Percentiles rank a stretch among this genome's conserved stretches.
Conservation (phyloP, 192 early-diverging fungal genomes). For the Chytriomyces confervae region DNA sequence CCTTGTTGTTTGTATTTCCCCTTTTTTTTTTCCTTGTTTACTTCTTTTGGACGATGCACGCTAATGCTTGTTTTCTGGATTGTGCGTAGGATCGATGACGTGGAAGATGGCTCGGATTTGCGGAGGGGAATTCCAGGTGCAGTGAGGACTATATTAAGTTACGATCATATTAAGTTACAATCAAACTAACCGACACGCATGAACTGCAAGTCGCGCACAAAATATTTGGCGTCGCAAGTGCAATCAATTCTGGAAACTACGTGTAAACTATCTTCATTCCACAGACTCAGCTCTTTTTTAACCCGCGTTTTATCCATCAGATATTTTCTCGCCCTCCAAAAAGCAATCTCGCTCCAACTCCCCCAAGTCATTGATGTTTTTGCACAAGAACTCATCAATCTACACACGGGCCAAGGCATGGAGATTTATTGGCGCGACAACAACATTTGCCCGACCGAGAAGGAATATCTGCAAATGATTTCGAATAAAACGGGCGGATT, state of each 20-base stretch:
- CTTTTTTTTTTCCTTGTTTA: neutral
- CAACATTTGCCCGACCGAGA: constrained; percentile 87
- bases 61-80: too few species aligned
- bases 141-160: too few species aligned
- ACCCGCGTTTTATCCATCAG: constrained; percentile 27
- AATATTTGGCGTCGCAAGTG: constrained; percentile 90
- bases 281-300: neutral
- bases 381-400: constrained; percentile 87
- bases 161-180: too few species aligned
- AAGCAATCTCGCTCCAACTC: constrained; percentile 70
- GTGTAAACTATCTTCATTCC: constrained; percentile 58
- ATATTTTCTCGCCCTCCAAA: constrained; percentile 86
- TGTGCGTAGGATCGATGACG: constrained; percentile 84
- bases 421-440: constrained; percentile 96
- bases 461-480: constrained; percentile 95
- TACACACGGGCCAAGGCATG: constrained; percentile 98
- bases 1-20: constrained; percentile 72
- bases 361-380: constrained; percentile 80
- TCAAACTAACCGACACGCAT: too few species aligned
- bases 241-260: constrained; percentile 97
- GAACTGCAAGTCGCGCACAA: constrained; percentile 88
- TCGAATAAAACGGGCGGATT: constrained; percentile 98
- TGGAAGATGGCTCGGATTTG: constrained; percentile 90
- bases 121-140: constrained; percentile 81
- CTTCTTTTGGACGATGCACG: too few species aligned